A percentile compares a stretch with the other conserved stretches of the same genome.
phyloP scores from a whole-genome alignment of 768 basidiomycete species.

The Tephrocybe sp. region DNA sequence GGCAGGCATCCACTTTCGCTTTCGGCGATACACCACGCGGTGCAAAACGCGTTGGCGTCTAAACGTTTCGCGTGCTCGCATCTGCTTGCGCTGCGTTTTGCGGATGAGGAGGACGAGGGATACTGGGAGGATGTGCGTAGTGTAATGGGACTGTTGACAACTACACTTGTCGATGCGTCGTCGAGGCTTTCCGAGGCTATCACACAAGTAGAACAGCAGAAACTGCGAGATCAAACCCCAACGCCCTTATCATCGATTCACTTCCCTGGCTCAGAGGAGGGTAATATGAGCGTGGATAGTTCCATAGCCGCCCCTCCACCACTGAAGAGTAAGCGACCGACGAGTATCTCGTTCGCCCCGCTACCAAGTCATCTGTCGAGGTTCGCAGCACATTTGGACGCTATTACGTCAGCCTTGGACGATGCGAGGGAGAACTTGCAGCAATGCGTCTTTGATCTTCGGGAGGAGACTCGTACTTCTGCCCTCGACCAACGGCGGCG shows the following conservation, averaged over 20 bases:
- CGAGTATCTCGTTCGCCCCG: slow-evolving; percentile 62
- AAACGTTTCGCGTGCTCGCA: slow-evolving; percentile 81
- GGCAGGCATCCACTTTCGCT: slow-evolving; percentile 69
- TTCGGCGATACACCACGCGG: slow-evolving; percentile 55
- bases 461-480: slow-evolving; percentile 33
- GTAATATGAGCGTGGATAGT: slow-evolving; percentile 10
- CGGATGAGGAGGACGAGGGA: slow-evolving; percentile 65
- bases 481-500: slow-evolving; percentile 10
- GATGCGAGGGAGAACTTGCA: slow-evolving; percentile 71
- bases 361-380: slow-evolving; percentile 67
- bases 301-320: background rate
- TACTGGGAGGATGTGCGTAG: slow-evolving; percentile 88
- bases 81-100: slow-evolving; percentile 75
- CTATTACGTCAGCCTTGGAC: slow-evolving; percentile 65
- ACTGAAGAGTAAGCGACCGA: slow-evolving; percentile 4
- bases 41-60: slow-evolving; percentile 68
- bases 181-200: slow-evolving; percentile 62
- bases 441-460: slow-evolving; percentile 59
- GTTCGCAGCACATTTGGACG: slow-evolving; percentile 73
- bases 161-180: slow-evolving; percentile 64
- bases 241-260: slow-evolving; percentile 29
- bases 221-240: slow-evolving; percentile 50
- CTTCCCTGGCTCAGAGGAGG: slow-evolving; percentile 6
- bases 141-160: slow-evolving; percentile 69
- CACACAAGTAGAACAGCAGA: slow-evolving; percentile 55